Evolutionary conservation across 2,329 filamentous ascomycete genomes (phyloP).

Genomic region (Exophiala sideris): DNA sequence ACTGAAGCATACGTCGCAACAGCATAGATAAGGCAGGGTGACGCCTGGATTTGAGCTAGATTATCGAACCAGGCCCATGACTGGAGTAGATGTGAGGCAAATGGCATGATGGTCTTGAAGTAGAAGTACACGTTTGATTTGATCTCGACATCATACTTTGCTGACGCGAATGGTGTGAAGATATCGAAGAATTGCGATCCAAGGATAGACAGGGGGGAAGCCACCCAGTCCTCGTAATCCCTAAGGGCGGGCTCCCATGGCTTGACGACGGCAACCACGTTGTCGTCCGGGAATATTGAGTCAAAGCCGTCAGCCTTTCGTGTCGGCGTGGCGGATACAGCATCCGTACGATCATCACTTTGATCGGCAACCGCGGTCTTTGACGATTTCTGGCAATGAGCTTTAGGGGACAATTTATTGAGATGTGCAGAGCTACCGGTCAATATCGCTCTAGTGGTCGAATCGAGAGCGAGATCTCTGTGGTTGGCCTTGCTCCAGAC

Average conservation of each 20-base stretch:
- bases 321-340: background rate
- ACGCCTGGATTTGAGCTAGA: slow-evolving; percentile 17
- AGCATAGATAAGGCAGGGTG: slow-evolving; percentile 17
- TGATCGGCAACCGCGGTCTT: background rate
- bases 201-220: slow-evolving; percentile 1
- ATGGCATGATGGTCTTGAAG: slow-evolving; percentile 17
- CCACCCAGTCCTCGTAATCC: slow-evolving; percentile 1
- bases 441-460: background rate
- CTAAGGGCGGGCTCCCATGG: background rate
- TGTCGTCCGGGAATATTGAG: background rate
- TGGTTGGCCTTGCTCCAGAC: background rate
- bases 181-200: slow-evolving; percentile 15
- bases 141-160: slow-evolving; percentile 11
- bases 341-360: background rate
- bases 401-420: background rate
- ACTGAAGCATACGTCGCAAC: slow-evolving; percentile 18
- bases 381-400: background rate
- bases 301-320: too few relatives aligned
- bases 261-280: background rate
- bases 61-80: slow-evolving; percentile 21
- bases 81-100: slow-evolving; percentile 14
- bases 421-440: background rate
- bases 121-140: slow-evolving; percentile 18
- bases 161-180: slow-evolving; percentile 1
- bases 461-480: background rate